A percentile compares a stretch with the other conserved stretches of the same genome.
phyloP scores from a whole-genome alignment of 2,329 filamentous ascomycete genomes.

The Sporothrix variecibatus region DNA sequence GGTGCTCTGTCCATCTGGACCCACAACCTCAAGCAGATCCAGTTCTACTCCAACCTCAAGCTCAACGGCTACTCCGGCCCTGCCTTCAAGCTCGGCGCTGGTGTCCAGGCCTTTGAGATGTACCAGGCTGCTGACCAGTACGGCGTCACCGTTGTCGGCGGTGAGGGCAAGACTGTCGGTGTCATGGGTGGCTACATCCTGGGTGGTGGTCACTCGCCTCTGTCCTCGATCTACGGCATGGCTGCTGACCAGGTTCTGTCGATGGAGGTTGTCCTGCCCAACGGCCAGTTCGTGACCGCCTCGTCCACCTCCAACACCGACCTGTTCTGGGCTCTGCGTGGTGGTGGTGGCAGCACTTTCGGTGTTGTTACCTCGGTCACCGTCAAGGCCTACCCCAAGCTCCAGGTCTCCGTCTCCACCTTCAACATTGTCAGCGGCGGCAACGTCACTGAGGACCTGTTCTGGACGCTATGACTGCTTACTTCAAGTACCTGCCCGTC shows the following conservation, averaged over 20 bases:
- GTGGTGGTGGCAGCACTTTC: slow-evolving; percentile 46
- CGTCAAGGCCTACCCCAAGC: slow-evolving; percentile 30
- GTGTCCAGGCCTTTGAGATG: slow-evolving; percentile 52
- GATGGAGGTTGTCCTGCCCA: slow-evolving; percentile 51
- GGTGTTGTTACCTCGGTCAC: slow-evolving; percentile 41
- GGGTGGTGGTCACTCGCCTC: slow-evolving; percentile 57
- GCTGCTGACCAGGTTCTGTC: slow-evolving; percentile 52
- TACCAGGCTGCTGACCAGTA: slow-evolving; percentile 51
- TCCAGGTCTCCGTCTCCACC: slow-evolving; percentile 33
- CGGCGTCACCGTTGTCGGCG: slow-evolving; percentile 54
- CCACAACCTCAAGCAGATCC: slow-evolving; percentile 34
- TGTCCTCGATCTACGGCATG: slow-evolving; percentile 53
- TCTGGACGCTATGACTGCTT: slow-evolving; percentile 38
- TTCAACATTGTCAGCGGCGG: slow-evolving; percentile 30
- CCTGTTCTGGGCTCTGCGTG: slow-evolving; percentile 58
- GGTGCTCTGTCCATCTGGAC: slow-evolving; percentile 43
- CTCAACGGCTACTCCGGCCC: slow-evolving; percentile 33
- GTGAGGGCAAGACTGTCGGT: slow-evolving; percentile 50
- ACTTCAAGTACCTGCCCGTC: slow-evolving; percentile 36
- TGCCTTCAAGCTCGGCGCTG: slow-evolving; percentile 50
- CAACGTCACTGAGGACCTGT: slow-evolving; percentile 47
- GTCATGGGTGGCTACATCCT: slow-evolving; percentile 50
- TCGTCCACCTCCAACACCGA: slow-evolving; percentile 50
- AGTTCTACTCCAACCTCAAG: slow-evolving; percentile 51
- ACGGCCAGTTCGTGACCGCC: slow-evolving; percentile 47